Conservation (phyloP, 208 protist species). For the Phytomonas sp. region DNA sequence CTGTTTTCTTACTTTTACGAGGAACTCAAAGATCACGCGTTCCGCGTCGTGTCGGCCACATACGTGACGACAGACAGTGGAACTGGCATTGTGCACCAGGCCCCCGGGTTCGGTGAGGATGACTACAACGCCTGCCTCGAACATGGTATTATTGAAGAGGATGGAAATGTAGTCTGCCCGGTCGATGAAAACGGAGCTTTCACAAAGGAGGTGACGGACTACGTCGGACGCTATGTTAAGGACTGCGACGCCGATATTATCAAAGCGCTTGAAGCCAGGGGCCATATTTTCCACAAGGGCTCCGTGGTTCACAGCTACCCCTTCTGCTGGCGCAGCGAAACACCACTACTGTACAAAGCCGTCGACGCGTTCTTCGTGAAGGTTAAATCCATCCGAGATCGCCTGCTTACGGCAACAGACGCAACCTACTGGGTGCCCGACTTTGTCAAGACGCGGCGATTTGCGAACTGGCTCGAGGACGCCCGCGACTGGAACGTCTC, state of each 20-base stretch:
- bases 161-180: constrained; percentile 89
- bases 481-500: constrained; percentile 98
- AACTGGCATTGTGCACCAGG: constrained; percentile 99
- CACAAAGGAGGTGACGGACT: constrained; percentile 95
- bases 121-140: constrained; percentile 97
- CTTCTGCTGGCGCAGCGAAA: constrained; percentile 99
- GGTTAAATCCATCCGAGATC: constrained; percentile 95
- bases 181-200: constrained; percentile 98
- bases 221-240: constrained; percentile 95
- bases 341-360: constrained; percentile 97
- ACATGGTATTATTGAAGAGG: constrained; percentile 90
- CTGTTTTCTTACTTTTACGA: constrained; percentile 96
- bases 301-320: constrained; percentile 98
- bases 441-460: constrained; percentile 96
- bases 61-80: constrained; percentile 98
- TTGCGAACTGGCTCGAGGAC: constrained; percentile 98
- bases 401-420: constrained; percentile 92
- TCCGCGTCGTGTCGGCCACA: constrained; percentile 90
- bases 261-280: constrained; percentile 87
- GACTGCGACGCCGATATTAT: constrained; percentile 95
- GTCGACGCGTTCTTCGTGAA: constrained; percentile 99
- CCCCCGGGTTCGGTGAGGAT: constrained; percentile 99
- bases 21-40: constrained; percentile 61
- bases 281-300: constrained; percentile 84
- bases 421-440: constrained; percentile 97